Evolutionary conservation across 2,329 filamentous ascomycete genomes (phyloP).

Genomic region (Fusarium dlaminii): DNA sequence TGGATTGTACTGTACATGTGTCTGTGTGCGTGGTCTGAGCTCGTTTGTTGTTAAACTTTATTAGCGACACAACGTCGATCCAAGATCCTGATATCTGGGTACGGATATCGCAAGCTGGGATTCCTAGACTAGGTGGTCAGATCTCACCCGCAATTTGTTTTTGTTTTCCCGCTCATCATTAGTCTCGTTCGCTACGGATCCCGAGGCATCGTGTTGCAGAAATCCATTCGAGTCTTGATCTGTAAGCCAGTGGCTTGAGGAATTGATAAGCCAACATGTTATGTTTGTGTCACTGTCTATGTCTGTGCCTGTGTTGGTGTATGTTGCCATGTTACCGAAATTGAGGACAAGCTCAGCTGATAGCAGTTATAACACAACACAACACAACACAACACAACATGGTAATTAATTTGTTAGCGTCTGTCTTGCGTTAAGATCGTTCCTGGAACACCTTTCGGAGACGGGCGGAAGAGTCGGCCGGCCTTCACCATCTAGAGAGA

Average conservation of each 20-base stretch:
- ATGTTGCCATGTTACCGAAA: neutral
- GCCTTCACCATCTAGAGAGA: neutral
- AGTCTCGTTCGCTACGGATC: neutral
- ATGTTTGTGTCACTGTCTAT: neutral
- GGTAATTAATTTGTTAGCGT: neutral
- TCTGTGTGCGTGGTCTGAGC: neutral
- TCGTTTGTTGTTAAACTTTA: neutral
- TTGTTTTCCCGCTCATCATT: neutral
- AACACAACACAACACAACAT: neutral
- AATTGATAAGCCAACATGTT: neutral
- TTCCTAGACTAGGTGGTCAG: neutral
- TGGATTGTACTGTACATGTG: neutral
- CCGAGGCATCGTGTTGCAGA: neutral
- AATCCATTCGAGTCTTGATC: constrained; percentile 3
- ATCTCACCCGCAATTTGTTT: neutral
- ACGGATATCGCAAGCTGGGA: neutral
- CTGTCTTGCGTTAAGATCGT: neutral
- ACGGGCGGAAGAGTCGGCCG: neutral
- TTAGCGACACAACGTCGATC: constrained; percentile 12
- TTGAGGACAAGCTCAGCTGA: neutral
- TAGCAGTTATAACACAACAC: neutral
- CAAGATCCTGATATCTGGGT: neutral
- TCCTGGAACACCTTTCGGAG: neutral
- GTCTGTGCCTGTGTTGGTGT: neutral
- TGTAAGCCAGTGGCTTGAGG: constrained; percentile 9